Evolutionary conservation across 2,329 filamentous ascomycete species (phyloP), one percentile per base, ranked within the genome.

Genomic region (Talaromyces islandicus): DNA sequence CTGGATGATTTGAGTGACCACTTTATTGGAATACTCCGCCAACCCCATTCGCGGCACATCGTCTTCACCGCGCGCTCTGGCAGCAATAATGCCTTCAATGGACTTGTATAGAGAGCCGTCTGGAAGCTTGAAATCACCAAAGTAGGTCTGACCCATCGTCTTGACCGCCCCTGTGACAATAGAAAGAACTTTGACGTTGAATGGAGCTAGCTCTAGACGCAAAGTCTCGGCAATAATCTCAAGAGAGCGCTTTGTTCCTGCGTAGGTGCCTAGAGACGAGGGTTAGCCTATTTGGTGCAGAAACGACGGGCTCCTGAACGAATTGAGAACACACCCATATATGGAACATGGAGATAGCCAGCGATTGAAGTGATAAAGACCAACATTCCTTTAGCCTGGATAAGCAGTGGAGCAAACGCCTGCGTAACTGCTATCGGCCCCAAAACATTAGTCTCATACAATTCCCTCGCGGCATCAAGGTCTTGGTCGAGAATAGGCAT

Each of bases 361-460:
- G 72, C 62, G 1, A 58, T 65, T 7, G 69, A 73, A 7, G 66
- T 69, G 4, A 77, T 69, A 51, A 75, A 75, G 63, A 77, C 71
- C 41, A 63, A 43, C 11, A 32, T 29, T 27, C 52, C 53, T 10
- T 56, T 46, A 1, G 62, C 54, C 24, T 62, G n/a, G 7, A 38
- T 65, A 10, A 78, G 63, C 0, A 77, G 64, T 1, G 73, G 74
- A 7, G 67, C 41, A 19, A 76, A 66, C 0, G 67, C 64, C 27
- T 70, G 60, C 0, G 71, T 70, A 1, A 78, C 60, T 6, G 76
- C 27, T 1, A 68, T 67, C 1, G 73, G 66, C 1, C 73, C 73
- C 21, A 68, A 70, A 43, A 76, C 71, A 58, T 77, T 76, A 38
- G 71, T 73, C 29, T 77, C 68, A 24, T 76, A 59, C 64, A 58